Conservation (phyloP, 2,329 filamentous ascomycete species). For the Claviceps capensis region DNA sequence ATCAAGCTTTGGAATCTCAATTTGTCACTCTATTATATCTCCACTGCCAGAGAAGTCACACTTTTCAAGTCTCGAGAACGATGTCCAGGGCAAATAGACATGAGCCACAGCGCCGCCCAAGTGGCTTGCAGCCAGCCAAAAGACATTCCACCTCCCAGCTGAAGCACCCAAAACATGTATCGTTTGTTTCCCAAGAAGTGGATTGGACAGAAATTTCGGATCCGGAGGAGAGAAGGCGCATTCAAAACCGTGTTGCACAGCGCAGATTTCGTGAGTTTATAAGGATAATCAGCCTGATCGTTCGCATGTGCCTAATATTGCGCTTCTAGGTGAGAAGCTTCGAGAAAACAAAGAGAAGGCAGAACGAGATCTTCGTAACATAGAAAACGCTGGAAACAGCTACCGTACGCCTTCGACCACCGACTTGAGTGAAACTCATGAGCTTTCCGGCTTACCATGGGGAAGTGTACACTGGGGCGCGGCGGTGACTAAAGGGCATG, state of each 20-base stretch:
- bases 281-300: neutral
- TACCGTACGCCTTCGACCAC: conserved; percentile 47
- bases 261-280: conserved; percentile 54
- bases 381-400: conserved; percentile 46
- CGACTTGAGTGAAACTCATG: conserved; percentile 36
- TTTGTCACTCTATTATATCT: neutral
- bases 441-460: conserved; percentile 57
- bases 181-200: conserved; percentile 29
- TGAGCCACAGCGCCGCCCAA: conserved; percentile 9
- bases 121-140: conserved; percentile 7
- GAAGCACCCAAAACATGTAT: conserved; percentile 23
- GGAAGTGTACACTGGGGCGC: conserved; percentile 51
- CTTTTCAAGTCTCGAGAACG: neutral
- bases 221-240: conserved; percentile 56
- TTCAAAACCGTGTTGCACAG: conserved; percentile 65
- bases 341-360: conserved; percentile 53
- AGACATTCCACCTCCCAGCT: conserved; percentile 17
- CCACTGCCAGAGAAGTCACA: neutral
- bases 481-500: conserved; percentile 36
- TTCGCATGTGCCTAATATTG: conserved; percentile 3
- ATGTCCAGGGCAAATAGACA: conserved; percentile 9
- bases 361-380: conserved; percentile 50
- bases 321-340: conserved; percentile 48
- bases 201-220: conserved; percentile 60
- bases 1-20: neutral